phyloP scores from a whole-genome alignment of 2,329 filamentous ascomycete species.

The Paecilomyces variotii region DNA sequence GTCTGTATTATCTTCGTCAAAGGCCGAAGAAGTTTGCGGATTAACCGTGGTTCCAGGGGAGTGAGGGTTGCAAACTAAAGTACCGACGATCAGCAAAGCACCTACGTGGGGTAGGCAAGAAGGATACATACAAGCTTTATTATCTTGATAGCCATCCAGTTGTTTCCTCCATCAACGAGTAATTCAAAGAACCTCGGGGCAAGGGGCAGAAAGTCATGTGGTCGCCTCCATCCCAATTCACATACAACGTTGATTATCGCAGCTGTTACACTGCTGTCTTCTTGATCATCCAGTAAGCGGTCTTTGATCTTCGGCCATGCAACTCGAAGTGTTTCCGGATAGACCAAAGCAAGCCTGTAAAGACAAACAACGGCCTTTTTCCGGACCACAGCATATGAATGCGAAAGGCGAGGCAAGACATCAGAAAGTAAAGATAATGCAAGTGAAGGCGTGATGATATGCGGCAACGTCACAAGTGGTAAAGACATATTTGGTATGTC shows the following conservation, averaged over 20 bases:
- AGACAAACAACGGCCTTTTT: constrained; percentile 96
- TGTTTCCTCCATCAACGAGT: constrained; percentile 84
- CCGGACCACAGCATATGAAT: constrained; percentile 75
- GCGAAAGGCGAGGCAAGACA: constrained; percentile 73
- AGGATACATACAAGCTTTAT: constrained; percentile 71
- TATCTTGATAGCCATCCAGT: constrained; percentile 99
- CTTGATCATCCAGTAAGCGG: constrained; percentile 76
- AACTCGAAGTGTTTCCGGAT: constrained; percentile 82
- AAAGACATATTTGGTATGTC: constrained; percentile 71
- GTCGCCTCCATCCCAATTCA: constrained; percentile 87
- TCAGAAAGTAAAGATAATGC: constrained; percentile 84
- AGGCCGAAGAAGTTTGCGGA: constrained; percentile 84
- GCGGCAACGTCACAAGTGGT: constrained; percentile 82
- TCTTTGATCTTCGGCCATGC: constrained; percentile 99
- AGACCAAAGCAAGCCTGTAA: constrained; percentile 89
- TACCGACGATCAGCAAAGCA: constrained; percentile 14
- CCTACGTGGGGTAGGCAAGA: not conserved
- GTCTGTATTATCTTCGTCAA: constrained; percentile 89
- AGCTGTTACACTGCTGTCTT: constrained; percentile 88
- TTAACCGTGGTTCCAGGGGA: constrained; percentile 80
- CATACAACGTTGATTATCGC: constrained; percentile 96
- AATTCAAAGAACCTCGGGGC: constrained; percentile 89
- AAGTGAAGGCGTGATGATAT: constrained; percentile 86
- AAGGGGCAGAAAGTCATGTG: constrained; percentile 85
- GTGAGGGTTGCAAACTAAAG: constrained; percentile 84